Evolutionary conservation across 176 grass and related monocot genomes (phyloP), one percentile per base, ranked within the genome.

Genomic region (Luzula sylvatica): DNA sequence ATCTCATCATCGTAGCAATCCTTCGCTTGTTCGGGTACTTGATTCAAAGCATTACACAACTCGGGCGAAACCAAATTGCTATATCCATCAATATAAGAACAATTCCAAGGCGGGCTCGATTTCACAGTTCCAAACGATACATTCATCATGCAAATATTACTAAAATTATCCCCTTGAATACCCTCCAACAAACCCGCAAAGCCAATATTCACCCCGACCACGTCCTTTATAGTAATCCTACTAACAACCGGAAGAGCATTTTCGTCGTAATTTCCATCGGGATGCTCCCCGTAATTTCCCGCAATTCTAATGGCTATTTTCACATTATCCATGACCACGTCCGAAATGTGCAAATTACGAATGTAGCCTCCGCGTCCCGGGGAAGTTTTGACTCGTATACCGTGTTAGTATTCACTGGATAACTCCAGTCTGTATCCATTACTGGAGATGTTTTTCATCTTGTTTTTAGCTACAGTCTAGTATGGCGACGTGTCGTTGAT

Each of bases 311-410:
- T 89, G 45, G 90, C 90, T 53, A 84, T 89, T 1, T 72, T 78
- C 49, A 96, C 74, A 61, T 86, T 79, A 13, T 76, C 67, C 81
- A 96, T 89, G 54, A n/a, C 66, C 17, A 96, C 74, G 50, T 82
- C 46, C 4, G 80, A 49, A 42, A 89, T 82, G 68, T 86, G 81
- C 46, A 95, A 26, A 23, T 89, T 75, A 47, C 49, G 75, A 3
- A 96, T 71, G 4, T 89, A 96, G 9, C 90, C 90, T 40, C 90
- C 90, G 3, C 84, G 83, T 5, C 90, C 90, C 9, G 77, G 73
- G 21, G 90, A 77, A 0, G 90, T 96, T 54, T 96, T 96, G 42
- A 96, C 72, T 71, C 74, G 77, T 53, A 96, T 89, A 15, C 90
- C 90, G 24, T 96, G 73, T 23, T 38, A 72, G n/a, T n/a, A n/a